Evolutionary conservation across 108 stramenopile genomes (phyloP).

Genomic region (Cyclotella distinguenda): DNA sequence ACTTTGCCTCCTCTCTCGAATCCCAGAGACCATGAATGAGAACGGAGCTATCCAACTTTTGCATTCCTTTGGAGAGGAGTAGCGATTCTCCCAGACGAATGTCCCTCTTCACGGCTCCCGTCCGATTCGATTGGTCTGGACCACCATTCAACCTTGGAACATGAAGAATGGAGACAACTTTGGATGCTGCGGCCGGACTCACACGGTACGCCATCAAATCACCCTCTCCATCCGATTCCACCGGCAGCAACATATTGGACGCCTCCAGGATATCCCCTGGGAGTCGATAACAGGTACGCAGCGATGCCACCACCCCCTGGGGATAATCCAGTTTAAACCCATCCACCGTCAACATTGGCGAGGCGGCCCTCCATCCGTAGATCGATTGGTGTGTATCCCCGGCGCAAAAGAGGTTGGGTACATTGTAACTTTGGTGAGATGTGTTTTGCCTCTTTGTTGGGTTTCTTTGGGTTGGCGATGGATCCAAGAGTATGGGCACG

Average conservation of each 20-base stretch:
- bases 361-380: conserved; percentile 64
- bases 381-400: conserved; percentile 61
- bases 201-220: conserved; percentile 19
- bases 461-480: neutral
- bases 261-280: conserved; percentile 50
- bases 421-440: conserved; percentile 30
- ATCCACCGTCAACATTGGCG: conserved; percentile 54
- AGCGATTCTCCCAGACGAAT: conserved; percentile 34
- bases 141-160: neutral
- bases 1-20: conserved; percentile 56
- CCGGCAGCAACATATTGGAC: conserved; percentile 43
- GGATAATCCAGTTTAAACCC: conserved; percentile 57
- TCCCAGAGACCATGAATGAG: conserved; percentile 60
- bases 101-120: conserved; percentile 1
- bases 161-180: conserved; percentile 18
- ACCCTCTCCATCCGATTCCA: neutral
- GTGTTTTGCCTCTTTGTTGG: neutral
- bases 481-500: conserved; percentile 36
- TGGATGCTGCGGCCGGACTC: conserved; percentile 46
- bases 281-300: conserved; percentile 51
- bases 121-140: neutral
- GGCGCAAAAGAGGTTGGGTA: conserved; percentile 52
- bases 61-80: conserved; percentile 38
- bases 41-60: conserved; percentile 44
- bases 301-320: conserved; percentile 56